These are phyloP conservation scores for Naegleria gruberi DNA, from an alignment of 208 protist species.

Conservation along the genomic window DNA sequence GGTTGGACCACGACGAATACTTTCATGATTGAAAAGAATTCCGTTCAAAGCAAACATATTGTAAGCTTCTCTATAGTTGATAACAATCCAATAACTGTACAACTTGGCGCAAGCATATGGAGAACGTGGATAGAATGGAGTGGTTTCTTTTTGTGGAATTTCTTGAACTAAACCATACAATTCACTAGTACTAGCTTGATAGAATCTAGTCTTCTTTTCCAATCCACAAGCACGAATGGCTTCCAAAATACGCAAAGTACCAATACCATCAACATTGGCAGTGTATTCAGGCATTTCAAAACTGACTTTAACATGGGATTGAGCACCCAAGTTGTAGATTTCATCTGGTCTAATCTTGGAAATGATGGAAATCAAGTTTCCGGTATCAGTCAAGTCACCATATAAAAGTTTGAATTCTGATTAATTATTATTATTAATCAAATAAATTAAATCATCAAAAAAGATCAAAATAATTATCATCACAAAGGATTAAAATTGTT, in stretches of 20 bases:
- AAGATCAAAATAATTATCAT: background rate
- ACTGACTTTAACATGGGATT: constrained; percentile 85
- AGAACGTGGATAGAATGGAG: constrained; percentile 90
- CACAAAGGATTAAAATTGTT: background rate
- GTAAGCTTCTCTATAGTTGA: constrained; percentile 91
- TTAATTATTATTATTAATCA: constrained; percentile 1
- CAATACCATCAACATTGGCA: constrained; percentile 75
- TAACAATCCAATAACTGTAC: constrained; percentile 82
- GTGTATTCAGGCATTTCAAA: constrained; percentile 91
- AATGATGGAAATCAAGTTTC: constrained; percentile 63
- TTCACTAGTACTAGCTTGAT: constrained; percentile 63
- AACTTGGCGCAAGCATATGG: constrained; percentile 85
- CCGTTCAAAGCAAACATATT: constrained; percentile 80
- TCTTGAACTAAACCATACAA: constrained; percentile 84
- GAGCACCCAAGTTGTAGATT: constrained; percentile 80
- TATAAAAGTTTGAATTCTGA: constrained; percentile 68
- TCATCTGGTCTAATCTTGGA: constrained; percentile 58
- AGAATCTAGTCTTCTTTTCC: constrained; percentile 36
- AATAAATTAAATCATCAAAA: background rate
- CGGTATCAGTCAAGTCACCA: constrained; percentile 81
- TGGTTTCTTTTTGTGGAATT: constrained; percentile 78
- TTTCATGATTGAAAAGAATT: constrained; percentile 94
- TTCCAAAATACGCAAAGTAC: constrained; percentile 76
- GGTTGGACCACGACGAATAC: constrained; percentile 73
- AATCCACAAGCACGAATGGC: constrained; percentile 68